Evolutionary conservation across 2,329 filamentous ascomycete genomes (phyloP).

Genomic region (Grosmannia huntii): DNA sequence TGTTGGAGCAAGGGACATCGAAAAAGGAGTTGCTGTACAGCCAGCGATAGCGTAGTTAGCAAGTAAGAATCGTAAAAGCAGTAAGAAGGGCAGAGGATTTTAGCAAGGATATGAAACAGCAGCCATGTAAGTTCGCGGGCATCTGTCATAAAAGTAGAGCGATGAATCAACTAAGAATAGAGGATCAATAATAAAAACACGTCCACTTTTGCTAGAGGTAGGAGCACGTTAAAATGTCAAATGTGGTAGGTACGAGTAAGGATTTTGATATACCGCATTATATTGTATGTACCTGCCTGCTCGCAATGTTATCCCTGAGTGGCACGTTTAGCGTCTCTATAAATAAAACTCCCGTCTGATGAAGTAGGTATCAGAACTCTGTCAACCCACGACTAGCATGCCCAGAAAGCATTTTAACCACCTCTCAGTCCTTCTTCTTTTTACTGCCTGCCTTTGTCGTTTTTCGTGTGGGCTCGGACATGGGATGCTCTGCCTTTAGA

Average conservation of each 20-base stretch:
- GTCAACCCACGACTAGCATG: background rate
- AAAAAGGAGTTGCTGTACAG: background rate
- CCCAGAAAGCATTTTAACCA: background rate
- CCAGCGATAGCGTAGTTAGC: too few relatives aligned
- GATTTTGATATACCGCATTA: background rate
- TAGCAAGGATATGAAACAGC: background rate
- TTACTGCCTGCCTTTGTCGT: conserved; percentile 2
- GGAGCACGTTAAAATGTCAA: background rate
- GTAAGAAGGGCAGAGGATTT: background rate
- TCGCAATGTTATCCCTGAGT: background rate
- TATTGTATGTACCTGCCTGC: background rate
- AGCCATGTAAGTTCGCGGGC: background rate
- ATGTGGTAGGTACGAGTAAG: background rate
- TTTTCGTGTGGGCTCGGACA: background rate
- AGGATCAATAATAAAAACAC: background rate
- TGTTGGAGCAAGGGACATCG: background rate
- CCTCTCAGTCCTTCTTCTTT: conserved; percentile 5
- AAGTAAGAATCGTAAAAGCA: background rate
- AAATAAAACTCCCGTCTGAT: background rate
- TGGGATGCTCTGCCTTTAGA: conserved; percentile 6
- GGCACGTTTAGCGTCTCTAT: background rate
- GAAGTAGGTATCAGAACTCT: background rate
- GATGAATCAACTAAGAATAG: background rate
- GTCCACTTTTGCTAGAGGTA: background rate
- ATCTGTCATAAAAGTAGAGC: background rate